Evolutionary conservation across 2,329 filamentous ascomycete genomes (phyloP).

Genomic region (Pseudogymnoascus sp.): DNA sequence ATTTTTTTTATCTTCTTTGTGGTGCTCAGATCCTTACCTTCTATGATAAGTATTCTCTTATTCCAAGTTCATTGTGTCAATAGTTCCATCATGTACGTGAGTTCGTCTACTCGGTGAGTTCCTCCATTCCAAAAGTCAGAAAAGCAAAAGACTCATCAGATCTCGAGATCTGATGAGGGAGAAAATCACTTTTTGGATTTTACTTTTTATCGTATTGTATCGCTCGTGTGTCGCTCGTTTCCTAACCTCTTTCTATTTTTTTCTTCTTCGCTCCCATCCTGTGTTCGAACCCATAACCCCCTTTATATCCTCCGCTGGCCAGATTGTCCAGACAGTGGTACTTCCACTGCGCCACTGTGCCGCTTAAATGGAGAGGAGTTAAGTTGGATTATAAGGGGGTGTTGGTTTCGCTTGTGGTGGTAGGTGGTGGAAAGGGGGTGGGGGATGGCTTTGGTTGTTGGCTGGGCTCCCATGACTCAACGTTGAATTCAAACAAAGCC

Average conservation of each 20-base stretch:
- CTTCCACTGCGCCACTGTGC: slow-evolving; percentile 5
- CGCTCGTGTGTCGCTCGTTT: not conserved
- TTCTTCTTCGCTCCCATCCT: not conserved
- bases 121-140: not conserved
- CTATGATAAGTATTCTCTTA: not conserved
- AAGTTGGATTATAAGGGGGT: not conserved
- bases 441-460: not conserved
- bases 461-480: not conserved
- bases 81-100: not conserved
- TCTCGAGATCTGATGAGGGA: slow-evolving; percentile 1
- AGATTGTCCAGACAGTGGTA: slow-evolving; percentile 6
- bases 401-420: not conserved
- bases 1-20: not conserved
- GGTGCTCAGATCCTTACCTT: not conserved
- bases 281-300: not conserved
- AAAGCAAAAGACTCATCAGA: not conserved
- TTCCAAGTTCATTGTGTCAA: not conserved
- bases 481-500: not conserved
- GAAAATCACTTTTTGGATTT: not conserved
- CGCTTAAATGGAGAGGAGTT: not conserved
- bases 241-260: not conserved
- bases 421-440: not conserved
- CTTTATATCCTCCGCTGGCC: not conserved
- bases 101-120: not conserved
- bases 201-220: not conserved